phyloP scores from a whole-genome alignment of 208 protist species.

The Acanthamoeba culbertsoni region DNA sequence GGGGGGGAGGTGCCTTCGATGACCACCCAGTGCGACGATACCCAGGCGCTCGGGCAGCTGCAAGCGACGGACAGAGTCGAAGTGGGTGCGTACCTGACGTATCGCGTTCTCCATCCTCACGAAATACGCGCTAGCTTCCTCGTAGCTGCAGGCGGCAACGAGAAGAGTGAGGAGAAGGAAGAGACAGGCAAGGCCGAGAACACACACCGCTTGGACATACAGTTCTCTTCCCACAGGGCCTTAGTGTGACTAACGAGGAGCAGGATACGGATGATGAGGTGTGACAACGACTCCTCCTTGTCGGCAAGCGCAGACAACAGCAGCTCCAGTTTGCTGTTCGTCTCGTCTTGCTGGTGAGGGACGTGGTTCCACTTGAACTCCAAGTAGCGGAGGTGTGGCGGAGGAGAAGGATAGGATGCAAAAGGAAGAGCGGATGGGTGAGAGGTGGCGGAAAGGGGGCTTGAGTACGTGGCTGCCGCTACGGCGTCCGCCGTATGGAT shows the following conservation, averaged over 20 bases:
- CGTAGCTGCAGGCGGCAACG: neutral
- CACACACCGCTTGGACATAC: neutral
- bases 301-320: neutral
- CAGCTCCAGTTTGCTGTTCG: neutral
- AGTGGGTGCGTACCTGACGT: neutral
- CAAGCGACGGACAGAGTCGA: neutral
- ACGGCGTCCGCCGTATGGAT: neutral
- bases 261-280: neutral
- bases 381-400: conserved; percentile 18
- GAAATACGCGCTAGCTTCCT: neutral
- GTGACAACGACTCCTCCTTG: neutral
- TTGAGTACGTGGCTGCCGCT: neutral
- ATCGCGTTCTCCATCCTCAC: neutral
- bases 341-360: neutral
- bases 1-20: neutral
- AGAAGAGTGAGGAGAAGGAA: neutral
- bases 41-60: neutral
- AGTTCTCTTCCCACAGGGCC: conserved; percentile 45
- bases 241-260: neutral
- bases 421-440: neutral
- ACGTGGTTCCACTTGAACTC: neutral
- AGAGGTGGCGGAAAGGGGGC: neutral
- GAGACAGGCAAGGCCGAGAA: neutral
- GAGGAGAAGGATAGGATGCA: neutral
- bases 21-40: neutral